Evolutionary conservation across 148 eudicot genomes (phyloP), one percentile per base, ranked within the genome.

Genomic region (Rhododendron vialii): DNA sequence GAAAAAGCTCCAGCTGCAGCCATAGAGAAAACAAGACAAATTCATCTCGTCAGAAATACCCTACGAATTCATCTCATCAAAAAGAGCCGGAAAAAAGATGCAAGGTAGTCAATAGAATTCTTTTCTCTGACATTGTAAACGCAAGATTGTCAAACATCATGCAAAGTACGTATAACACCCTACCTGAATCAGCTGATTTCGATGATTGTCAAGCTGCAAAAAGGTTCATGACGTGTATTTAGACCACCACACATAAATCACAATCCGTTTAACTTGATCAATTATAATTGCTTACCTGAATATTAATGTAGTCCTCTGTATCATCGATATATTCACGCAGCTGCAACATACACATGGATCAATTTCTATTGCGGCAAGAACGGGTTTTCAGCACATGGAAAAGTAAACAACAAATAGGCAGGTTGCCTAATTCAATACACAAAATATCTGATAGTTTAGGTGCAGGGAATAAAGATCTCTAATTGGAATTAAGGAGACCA

Each of bases 181-280:
- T 63, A 93, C 96, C 94, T 93, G 96, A 92, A 93, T 93, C 83
- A 93, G 83, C 89, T 93, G 96, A 85, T 93, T 93, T 38, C 96
- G 93, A 90, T 93, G 94, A 89, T 93, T 93, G 92, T 93, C 96
- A 89, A 93, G 96, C 96, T 93, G 94, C 87, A 93, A 84, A 57
- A 28, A 67, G 57, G 50, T 83, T 59, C 81, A 77, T 0, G 75
- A 82, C 67, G 22, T 50, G 53, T 77, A 86, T 73, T 81, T 87
- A 50, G 77, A 51, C 24, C 78, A 82, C 20, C 79, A 43, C 36
- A 47, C 15, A 53, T 48, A 86, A 50, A 36, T 74, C 69, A 14
- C 20, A 86, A 14, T 28, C 24, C n/a, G 50, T 33, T 10, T 41
- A 77, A 36, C 14, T 57, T 13, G 33, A 81, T 28, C 48, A 43